Conservation (phyloP, 768 basidiomycete species). For the Lentinula boryana region DNA sequence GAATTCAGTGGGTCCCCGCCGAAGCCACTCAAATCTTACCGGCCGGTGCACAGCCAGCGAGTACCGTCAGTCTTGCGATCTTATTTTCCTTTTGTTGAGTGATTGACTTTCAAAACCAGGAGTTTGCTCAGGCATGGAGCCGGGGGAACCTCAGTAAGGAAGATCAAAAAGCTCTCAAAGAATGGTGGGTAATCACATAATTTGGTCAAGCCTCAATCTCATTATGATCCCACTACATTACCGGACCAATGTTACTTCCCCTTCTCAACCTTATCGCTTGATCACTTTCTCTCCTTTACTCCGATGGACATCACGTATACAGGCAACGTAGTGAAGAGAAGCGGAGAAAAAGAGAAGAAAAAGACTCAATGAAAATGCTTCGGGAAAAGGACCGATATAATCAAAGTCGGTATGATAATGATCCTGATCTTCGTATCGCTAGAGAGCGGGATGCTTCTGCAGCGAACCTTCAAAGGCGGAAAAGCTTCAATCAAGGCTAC, state of each 20-base stretch:
- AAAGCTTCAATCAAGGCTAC: conserved; percentile 44
- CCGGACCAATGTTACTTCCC: neutral
- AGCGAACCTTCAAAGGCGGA: conserved; percentile 40
- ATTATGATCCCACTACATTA: neutral
- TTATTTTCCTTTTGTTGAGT: neutral
- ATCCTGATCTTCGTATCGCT: conserved; percentile 49
- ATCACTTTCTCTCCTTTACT: neutral
- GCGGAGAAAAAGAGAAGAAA: conserved; percentile 39
- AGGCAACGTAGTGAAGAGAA: conserved; percentile 47
- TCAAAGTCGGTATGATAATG: conserved; percentile 32
- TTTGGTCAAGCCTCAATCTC: neutral
- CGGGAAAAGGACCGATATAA: conserved; percentile 45
- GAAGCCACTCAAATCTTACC: conserved; percentile 38
- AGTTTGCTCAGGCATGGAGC: conserved; percentile 54
- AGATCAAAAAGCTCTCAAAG: conserved; percentile 34
- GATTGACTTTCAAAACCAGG: conserved; percentile 29
- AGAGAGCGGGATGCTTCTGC: conserved; percentile 46
- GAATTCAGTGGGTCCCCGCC: conserved; percentile 47
- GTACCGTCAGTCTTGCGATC: conserved; percentile 31
- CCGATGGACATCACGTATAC: neutral
- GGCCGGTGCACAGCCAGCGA: conserved; percentile 53
- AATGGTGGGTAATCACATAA: conserved; percentile 31
- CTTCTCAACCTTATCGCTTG: neutral
- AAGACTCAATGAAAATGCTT: conserved; percentile 34
- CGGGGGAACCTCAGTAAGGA: conserved; percentile 33